Conservation (phyloP, 768 basidiomycete genomes). For the Multifurca ochricompacta region DNA sequence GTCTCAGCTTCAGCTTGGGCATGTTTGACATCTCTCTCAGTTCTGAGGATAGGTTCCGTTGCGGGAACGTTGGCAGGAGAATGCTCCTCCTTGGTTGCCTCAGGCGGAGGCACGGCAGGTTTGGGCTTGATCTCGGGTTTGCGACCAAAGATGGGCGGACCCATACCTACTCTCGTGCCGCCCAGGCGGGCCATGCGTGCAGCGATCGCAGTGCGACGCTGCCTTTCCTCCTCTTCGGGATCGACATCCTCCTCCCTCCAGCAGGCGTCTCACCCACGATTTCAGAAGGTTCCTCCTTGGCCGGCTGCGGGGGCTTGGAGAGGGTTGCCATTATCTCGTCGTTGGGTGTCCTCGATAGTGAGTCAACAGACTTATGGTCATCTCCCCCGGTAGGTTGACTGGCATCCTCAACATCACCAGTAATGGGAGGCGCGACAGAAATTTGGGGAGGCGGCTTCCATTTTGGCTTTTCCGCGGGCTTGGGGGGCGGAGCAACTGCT, state of each 20-base stretch:
- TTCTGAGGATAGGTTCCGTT: conserved; percentile 3
- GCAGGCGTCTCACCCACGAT: conserved; percentile 20
- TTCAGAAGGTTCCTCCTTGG: conserved; percentile 21
- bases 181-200: conserved; percentile 92
- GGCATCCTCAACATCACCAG: conserved; percentile 32
- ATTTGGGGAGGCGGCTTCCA: conserved; percentile 73
- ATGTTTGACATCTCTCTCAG: conserved; percentile 5
- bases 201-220: conserved; percentile 79
- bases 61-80: conserved; percentile 7
- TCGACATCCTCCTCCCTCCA: conserved; percentile 34
- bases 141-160: conserved; percentile 59
- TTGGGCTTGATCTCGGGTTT: conserved; percentile 37
- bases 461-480: conserved; percentile 62
- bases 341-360: conserved; percentile 4
- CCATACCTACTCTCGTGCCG: conserved; percentile 77
- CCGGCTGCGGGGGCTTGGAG: conserved; percentile 9
- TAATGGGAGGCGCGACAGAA: conserved; percentile 36
- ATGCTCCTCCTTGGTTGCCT: conserved; percentile 19
- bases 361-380: conserved; percentile 6
- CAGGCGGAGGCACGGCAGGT: conserved; percentile 21
- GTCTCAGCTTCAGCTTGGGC: not conserved
- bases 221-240: conserved; percentile 65
- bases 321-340: conserved; percentile 6
- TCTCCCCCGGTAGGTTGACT: not conserved
- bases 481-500: conserved; percentile 49